A percentile compares a stretch with the other conserved stretches of the same genome.
These are phyloP conservation scores for Leucaena leucocephala DNA, from an alignment of 306 rosid species.

Conservation along the genomic window DNA sequence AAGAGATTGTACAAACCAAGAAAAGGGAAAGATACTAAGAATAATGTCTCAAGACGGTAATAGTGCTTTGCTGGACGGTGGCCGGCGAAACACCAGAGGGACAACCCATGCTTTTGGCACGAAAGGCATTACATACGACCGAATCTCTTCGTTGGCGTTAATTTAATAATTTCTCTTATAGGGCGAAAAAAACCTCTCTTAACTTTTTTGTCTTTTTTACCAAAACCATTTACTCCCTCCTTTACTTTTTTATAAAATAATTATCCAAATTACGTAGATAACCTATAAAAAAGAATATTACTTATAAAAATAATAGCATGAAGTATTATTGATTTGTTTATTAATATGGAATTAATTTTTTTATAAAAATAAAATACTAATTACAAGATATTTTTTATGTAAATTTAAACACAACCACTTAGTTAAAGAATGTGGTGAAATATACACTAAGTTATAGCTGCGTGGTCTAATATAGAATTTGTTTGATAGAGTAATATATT, in stretches of 20 bases:
- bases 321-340: neutral
- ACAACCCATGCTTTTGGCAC: neutral
- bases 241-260: no score
- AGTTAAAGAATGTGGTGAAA: no score
- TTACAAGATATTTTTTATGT: no score
- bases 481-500: neutral
- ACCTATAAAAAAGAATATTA: no score
- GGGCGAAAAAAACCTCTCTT: neutral
- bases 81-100: slow-evolving; percentile 62
- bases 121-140: slow-evolving; percentile 36
- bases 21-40: slow-evolving; percentile 22
- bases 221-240: neutral
- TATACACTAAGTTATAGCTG: no score
- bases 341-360: neutral
- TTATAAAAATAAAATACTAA: no score
- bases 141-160: slow-evolving; percentile 5
- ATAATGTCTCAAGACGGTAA: slow-evolving; percentile 28
- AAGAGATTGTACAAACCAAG: neutral
- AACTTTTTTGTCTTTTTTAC: neutral
- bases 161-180: neutral
- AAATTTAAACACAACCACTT: no score
- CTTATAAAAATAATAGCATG: no score
- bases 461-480: no score
- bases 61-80: slow-evolving; percentile 33
- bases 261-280: no score